phyloP scores from a whole-genome alignment of 2,329 filamentous ascomycete species.

The Mariannaea sp. region DNA sequence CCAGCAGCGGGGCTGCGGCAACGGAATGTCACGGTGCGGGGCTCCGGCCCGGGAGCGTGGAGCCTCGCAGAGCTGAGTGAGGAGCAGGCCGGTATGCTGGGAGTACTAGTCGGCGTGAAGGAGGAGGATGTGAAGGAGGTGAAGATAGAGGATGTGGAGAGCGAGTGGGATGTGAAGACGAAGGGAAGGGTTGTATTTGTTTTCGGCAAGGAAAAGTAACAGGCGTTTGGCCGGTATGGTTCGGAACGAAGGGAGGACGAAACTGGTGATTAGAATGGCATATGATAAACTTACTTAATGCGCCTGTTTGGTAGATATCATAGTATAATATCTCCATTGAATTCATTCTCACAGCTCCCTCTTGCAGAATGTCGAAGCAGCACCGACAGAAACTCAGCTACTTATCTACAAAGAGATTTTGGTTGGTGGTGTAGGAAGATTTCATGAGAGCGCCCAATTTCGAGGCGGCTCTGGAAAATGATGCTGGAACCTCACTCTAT shows the following conservation, averaged over 20 bases:
- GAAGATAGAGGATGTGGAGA: slow-evolving; percentile 35
- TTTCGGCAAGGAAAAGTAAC: slow-evolving; percentile 25
- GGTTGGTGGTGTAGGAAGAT: too few relatives aligned
- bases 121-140: slow-evolving; percentile 29
- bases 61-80: slow-evolving; percentile 34
- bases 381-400: too few relatives aligned
- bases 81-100: slow-evolving; percentile 35
- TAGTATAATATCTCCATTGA: too few relatives aligned
- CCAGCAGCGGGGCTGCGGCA: slow-evolving; percentile 52
- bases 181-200: slow-evolving; percentile 40
- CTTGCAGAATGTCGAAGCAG: too few relatives aligned
- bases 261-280: background rate
- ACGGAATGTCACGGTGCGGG: slow-evolving; percentile 54
- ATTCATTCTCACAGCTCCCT: too few relatives aligned
- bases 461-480: too few relatives aligned
- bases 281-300: background rate
- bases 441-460: too few relatives aligned
- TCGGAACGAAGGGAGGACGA: background rate
- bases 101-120: slow-evolving; percentile 30
- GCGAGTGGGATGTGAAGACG: slow-evolving; percentile 31
- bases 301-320: too few relatives aligned
- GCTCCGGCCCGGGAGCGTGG: slow-evolving; percentile 53
- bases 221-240: background rate
- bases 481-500: too few relatives aligned
- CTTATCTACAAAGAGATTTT: too few relatives aligned